These are phyloP conservation scores for Fusarium floridanum DNA, from an alignment of 2,329 filamentous ascomycete genomes.

Conservation along the genomic window DNA sequence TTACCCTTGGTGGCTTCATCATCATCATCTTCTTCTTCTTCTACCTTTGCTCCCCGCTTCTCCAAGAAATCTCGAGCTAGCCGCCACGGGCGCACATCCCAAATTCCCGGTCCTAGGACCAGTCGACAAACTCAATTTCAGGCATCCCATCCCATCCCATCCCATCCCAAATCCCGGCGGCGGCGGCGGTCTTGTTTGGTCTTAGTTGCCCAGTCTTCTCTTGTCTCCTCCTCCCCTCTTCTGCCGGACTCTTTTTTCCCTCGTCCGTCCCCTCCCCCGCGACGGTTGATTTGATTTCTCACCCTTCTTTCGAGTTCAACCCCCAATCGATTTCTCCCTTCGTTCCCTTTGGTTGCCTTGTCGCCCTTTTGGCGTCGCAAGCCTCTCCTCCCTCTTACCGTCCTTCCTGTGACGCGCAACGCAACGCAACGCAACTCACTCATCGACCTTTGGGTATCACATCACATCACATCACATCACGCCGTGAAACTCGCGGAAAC, in stretches of 20 bases:
- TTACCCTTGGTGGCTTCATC: constrained; percentile 22
- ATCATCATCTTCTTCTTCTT: not conserved
- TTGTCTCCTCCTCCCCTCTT: constrained; percentile 8
- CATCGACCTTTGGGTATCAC: constrained; percentile 10
- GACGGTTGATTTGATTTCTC: constrained; percentile 16
- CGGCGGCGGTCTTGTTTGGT: constrained; percentile 30
- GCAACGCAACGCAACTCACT: not conserved
- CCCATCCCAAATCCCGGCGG: constrained; percentile 9
- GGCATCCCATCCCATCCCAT: constrained; percentile 41
- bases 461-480: not conserved
- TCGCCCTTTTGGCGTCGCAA: constrained; percentile 18
- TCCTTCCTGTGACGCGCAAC: constrained; percentile 19
- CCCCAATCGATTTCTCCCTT: constrained; percentile 14
- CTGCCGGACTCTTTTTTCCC: constrained; percentile 16
- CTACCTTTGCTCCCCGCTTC: constrained; percentile 34
- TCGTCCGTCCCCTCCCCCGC: constrained; percentile 20
- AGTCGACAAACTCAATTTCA: constrained; percentile 45
- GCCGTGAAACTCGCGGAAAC: constrained; percentile 18
- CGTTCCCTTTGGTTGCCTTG: constrained; percentile 3
- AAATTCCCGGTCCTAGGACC: constrained; percentile 42
- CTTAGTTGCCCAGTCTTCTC: constrained; percentile 22
- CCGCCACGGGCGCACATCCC: constrained; percentile 44
- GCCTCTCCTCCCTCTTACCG: not conserved
- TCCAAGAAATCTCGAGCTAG: constrained; percentile 40
- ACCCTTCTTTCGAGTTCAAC: constrained; percentile 18